These are phyloP conservation scores for Septoria linicola DNA, from an alignment of 2,329 filamentous ascomycete genomes.

Conservation along the genomic window DNA sequence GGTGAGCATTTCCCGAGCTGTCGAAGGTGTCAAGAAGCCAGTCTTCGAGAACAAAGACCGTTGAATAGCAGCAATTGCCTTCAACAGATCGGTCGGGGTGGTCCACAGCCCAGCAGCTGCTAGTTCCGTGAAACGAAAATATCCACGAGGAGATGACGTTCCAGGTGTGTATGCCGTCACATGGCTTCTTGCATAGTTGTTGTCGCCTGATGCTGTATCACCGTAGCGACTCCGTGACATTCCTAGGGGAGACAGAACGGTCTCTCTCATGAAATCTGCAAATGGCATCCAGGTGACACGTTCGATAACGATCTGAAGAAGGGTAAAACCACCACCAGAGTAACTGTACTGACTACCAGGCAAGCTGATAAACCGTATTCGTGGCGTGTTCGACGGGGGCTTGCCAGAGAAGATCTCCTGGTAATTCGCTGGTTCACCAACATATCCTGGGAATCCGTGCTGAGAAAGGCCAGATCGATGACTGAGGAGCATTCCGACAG, in stretches of 20 bases:
- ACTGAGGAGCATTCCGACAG: constrained; percentile 28
- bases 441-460: constrained; percentile 31
- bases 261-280: constrained; percentile 26
- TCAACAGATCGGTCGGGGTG: constrained; percentile 31
- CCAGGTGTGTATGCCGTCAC: constrained; percentile 18
- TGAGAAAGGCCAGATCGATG: constrained; percentile 31
- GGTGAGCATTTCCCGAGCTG: constrained; percentile 29
- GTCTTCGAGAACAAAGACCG: constrained; percentile 13
- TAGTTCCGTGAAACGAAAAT: constrained; percentile 26
- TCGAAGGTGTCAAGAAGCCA: constrained; percentile 20
- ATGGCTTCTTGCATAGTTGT: constrained; percentile 27
- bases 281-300: constrained; percentile 20
- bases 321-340: constrained; percentile 30
- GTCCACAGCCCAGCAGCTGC: constrained; percentile 34
- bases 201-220: constrained; percentile 15
- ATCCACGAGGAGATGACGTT: constrained; percentile 17
- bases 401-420: constrained; percentile 23
- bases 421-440: constrained; percentile 14
- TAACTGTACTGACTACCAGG: constrained; percentile 29
- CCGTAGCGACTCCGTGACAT: constrained; percentile 29
- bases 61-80: constrained; percentile 27
- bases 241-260: constrained; percentile 26
- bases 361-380: constrained; percentile 26
- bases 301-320: constrained; percentile 31
- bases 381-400: constrained; percentile 26